Percentiles rank a stretch among this genome's conserved stretches.
These are phyloP conservation scores for Chaetomiaceae sp. DNA, from an alignment of 2,329 filamentous ascomycete species.

Conservation along the genomic window DNA sequence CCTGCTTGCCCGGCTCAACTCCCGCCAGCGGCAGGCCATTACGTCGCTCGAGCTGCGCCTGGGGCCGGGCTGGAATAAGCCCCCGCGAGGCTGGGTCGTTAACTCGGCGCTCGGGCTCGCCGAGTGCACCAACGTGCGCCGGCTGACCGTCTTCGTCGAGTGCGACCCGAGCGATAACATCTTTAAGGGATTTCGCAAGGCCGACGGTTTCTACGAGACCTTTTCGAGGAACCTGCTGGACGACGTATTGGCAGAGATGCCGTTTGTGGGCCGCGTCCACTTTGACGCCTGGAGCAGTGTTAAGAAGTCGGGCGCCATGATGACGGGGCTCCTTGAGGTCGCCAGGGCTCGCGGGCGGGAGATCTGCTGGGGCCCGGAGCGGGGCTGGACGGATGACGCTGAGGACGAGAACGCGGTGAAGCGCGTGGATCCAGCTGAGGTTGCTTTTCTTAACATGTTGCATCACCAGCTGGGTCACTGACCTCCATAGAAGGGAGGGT, in stretches of 20 bases:
- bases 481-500: neutral
- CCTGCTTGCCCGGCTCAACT: constrained; percentile 61
- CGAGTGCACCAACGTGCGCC: constrained; percentile 56
- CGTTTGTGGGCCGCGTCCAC: constrained; percentile 54
- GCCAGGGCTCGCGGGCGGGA: constrained; percentile 44
- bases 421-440: neutral
- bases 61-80: constrained; percentile 67
- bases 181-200: constrained; percentile 63
- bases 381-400: constrained; percentile 58
- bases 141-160: constrained; percentile 65
- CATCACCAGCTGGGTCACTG: neutral
- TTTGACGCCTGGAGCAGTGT: constrained; percentile 68
- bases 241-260: constrained; percentile 53
- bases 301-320: constrained; percentile 60
- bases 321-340: constrained; percentile 55
- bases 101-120: constrained; percentile 58
- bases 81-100: constrained; percentile 67
- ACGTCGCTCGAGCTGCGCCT: constrained; percentile 65
- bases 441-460: constrained; percentile 2
- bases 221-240: constrained; percentile 58
- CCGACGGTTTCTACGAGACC: constrained; percentile 64
- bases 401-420: constrained; percentile 33
- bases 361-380: constrained; percentile 64
- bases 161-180: constrained; percentile 64
- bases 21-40: constrained; percentile 55